phyloP scores from a whole-genome alignment of 306 rosid species.

The Citrullus amarus region DNA sequence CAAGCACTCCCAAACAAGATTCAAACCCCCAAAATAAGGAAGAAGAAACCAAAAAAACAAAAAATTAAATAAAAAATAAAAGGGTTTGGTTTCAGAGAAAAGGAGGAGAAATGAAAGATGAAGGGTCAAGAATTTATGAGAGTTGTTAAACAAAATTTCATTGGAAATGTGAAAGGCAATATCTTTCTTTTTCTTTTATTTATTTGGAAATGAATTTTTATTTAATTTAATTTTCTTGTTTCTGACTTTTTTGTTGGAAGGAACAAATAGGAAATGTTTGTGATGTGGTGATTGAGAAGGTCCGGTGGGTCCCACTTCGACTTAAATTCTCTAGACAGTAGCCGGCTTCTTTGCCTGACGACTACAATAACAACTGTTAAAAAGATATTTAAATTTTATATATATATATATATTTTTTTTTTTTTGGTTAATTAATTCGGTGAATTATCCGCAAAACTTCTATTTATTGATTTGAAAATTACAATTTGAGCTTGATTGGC shows the following conservation, averaged over 20 bases:
- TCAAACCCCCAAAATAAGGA: neutral
- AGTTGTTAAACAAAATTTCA: neutral
- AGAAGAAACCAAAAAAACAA: neutral
- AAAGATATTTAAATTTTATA: neutral
- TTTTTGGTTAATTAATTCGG: neutral
- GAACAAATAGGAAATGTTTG: slow-evolving; percentile 8
- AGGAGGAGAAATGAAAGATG: neutral
- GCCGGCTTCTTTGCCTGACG: slow-evolving; percentile 12
- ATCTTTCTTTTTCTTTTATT: neutral
- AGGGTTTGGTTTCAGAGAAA: neutral
- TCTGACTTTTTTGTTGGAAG: neutral
- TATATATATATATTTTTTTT: no score
- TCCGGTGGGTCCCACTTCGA: neutral
- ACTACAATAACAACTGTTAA: neutral
- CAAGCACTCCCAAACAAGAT: neutral
- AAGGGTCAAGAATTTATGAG: neutral
- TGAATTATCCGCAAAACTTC: neutral
- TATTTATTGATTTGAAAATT: neutral
- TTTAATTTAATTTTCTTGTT: neutral
- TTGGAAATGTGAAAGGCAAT: neutral
- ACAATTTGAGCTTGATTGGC: neutral
- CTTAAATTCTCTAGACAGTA: slow-evolving; percentile 8
- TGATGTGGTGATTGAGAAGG: neutral
- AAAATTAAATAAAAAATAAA: no score
- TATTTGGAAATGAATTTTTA: neutral